Conservation (phyloP, 1,284 basidiomycete species). For the Coniophora puteana region DNA sequence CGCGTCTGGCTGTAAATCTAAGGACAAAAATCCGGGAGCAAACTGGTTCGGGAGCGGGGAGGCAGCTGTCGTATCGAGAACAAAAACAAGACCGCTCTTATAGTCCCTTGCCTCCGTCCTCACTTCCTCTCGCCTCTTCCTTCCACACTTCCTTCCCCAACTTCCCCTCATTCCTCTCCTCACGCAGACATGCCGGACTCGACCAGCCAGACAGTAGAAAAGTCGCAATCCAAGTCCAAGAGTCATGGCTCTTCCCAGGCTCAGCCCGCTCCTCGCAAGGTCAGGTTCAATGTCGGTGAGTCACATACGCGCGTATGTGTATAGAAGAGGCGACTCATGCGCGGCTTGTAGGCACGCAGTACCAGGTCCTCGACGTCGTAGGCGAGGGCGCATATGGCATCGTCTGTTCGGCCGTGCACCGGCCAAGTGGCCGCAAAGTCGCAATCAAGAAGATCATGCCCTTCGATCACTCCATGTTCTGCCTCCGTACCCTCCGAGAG, state of each 20-base stretch:
- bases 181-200: too few species aligned
- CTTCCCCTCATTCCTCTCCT: too few species aligned
- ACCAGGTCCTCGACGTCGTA: constrained; percentile 88
- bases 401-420: constrained; percentile 76
- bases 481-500: constrained; percentile 81
- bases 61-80: too few species aligned
- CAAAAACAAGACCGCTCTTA: too few species aligned
- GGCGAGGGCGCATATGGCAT: constrained; percentile 88
- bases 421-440: constrained; percentile 61
- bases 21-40: too few species aligned
- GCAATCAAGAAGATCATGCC: constrained; percentile 83
- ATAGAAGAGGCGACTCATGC: constrained; percentile 3
- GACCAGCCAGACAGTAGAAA: too few species aligned
- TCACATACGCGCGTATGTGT: constrained; percentile 7
- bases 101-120: too few species aligned
- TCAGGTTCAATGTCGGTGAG: constrained; percentile 90
- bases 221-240: constrained; percentile 50
- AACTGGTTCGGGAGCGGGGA: too few species aligned
- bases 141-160: too few species aligned
- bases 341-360: constrained; percentile 62
- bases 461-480: constrained; percentile 88
- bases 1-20: too few species aligned
- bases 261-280: constrained; percentile 76
- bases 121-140: too few species aligned
- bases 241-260: constrained; percentile 57